Conservation (phyloP, 2,329 filamentous ascomycete genomes). For the Neofusicoccum sp. region DNA sequence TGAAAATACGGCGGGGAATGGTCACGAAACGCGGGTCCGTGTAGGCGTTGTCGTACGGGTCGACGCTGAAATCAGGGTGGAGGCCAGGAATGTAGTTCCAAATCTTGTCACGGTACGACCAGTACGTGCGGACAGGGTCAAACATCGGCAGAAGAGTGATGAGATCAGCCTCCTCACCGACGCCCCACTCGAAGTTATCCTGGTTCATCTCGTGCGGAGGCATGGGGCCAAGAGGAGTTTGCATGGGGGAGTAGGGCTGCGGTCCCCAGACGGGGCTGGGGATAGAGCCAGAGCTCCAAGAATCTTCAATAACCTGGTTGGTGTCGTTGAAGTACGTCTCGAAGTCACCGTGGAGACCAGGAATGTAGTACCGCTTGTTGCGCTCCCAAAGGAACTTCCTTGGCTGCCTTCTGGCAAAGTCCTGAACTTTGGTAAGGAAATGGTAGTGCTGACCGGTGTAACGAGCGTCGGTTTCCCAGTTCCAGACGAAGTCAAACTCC, state of each 20-base stretch:
- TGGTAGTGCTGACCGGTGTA: slow-evolving; percentile 82
- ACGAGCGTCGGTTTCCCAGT: slow-evolving; percentile 82
- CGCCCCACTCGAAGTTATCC: slow-evolving; percentile 82
- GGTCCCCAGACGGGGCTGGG: slow-evolving; percentile 78
- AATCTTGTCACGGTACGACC: slow-evolving; percentile 57
- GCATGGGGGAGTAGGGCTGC: slow-evolving; percentile 63
- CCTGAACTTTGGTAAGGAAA: slow-evolving; percentile 63
- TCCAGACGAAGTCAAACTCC: slow-evolving; percentile 77
- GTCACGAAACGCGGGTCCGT: slow-evolving; percentile 47
- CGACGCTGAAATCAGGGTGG: slow-evolving; percentile 83
- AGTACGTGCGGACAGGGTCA: slow-evolving; percentile 82
- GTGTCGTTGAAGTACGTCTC: slow-evolving; percentile 45
- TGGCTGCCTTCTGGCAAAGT: slow-evolving; percentile 54
- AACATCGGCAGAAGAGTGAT: slow-evolving; percentile 92
- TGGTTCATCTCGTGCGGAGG: slow-evolving; percentile 73
- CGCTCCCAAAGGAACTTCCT: slow-evolving; percentile 60
- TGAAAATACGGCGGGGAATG: slow-evolving; percentile 73
- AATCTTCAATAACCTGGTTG: slow-evolving; percentile 40
- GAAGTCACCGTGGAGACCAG: slow-evolving; percentile 51
- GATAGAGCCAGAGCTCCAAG: slow-evolving; percentile 37
- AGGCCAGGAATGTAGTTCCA: slow-evolving; percentile 51
- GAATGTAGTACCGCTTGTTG: slow-evolving; percentile 56
- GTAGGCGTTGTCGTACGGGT: slow-evolving; percentile 59
- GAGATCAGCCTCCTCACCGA: slow-evolving; percentile 85
- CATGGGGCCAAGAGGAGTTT: slow-evolving; percentile 73